Evolutionary conservation across 441 rosid species (phyloP).

Genomic region (Arabidopsis lyrata): DNA sequence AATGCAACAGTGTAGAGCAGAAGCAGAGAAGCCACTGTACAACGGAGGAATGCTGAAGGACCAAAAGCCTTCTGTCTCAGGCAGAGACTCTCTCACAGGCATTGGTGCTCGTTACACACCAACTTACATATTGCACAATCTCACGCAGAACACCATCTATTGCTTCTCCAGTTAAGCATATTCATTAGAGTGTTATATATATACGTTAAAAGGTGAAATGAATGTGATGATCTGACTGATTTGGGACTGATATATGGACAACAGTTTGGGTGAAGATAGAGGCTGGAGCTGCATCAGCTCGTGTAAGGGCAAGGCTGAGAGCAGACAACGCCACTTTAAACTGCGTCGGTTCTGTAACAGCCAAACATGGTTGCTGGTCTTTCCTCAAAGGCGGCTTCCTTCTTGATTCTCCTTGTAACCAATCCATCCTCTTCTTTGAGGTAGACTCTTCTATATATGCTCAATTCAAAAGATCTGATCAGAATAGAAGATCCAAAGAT

Average conservation of each 20-base stretch:
- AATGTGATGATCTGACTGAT: slow-evolving; percentile 8
- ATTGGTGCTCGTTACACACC: slow-evolving; percentile 47
- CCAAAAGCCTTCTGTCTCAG: slow-evolving; percentile 20
- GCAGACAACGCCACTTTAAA: slow-evolving; percentile 49
- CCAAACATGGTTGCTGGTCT: slow-evolving; percentile 79
- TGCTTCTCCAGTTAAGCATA: slow-evolving; percentile 73
- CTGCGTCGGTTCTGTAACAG: slow-evolving; percentile 77
- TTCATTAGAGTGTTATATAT: not conserved
- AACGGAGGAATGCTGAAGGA: slow-evolving; percentile 74
- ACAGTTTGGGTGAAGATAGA: slow-evolving; percentile 78
- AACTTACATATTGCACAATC: slow-evolving; percentile 62
- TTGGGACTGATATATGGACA: not conserved
- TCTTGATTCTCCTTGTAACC: slow-evolving; percentile 56
- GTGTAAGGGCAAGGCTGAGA: slow-evolving; percentile 64
- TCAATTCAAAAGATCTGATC: not conserved
- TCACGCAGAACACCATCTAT: slow-evolving; percentile 58
- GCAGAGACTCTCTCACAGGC: slow-evolving; percentile 3
- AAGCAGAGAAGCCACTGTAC: slow-evolving; percentile 68
- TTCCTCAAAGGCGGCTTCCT: slow-evolving; percentile 92
- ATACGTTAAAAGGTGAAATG: not conserved
- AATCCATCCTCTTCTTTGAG: slow-evolving; percentile 59
- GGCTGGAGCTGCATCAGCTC: slow-evolving; percentile 58
- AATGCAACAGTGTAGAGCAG: slow-evolving; percentile 59
- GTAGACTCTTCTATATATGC: slow-evolving; percentile 34
- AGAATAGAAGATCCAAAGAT: not conserved